These are phyloP conservation scores for Aureobasidium sp. DNA, from an alignment of 2,329 filamentous ascomycete species.

Conservation along the genomic window DNA sequence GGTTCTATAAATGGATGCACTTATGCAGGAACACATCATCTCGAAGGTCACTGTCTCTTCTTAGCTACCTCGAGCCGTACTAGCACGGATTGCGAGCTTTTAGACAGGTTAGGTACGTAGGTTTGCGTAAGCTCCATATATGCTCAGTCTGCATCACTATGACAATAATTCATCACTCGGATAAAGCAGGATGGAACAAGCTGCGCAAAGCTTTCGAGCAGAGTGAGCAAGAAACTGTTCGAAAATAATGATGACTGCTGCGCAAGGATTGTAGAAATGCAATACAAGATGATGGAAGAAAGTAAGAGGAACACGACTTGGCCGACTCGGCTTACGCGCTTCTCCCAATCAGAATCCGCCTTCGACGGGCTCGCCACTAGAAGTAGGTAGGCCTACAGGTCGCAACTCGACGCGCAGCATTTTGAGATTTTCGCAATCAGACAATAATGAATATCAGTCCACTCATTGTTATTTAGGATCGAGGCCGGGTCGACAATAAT, in stretches of 20 bases:
- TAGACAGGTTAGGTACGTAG: background rate
- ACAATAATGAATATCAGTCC: background rate
- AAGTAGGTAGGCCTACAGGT: background rate
- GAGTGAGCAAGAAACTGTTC: background rate
- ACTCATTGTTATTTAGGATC: conserved; percentile 2
- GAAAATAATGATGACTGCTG: background rate
- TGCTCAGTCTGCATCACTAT: background rate
- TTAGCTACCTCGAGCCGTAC: background rate
- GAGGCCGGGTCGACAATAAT: background rate
- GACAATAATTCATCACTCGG: background rate
- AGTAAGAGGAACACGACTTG: background rate
- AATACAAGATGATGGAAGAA: conserved; percentile 1
- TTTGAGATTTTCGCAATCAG: background rate
- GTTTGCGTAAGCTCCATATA: background rate
- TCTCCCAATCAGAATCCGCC: background rate
- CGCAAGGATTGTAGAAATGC: background rate
- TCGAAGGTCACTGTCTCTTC: background rate
- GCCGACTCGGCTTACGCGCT: background rate
- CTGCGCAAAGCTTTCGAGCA: background rate
- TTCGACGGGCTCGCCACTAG: background rate
- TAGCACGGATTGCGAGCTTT: background rate
- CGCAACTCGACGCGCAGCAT: conserved; percentile 1
- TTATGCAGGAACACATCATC: background rate
- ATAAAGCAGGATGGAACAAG: background rate
- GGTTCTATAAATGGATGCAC: background rate